Evolutionary conservation across 371 early-diverging fungal genomes (phyloP), one percentile per base, ranked within the genome.

Genomic region (Lichtheimia hyalospora): DNA sequence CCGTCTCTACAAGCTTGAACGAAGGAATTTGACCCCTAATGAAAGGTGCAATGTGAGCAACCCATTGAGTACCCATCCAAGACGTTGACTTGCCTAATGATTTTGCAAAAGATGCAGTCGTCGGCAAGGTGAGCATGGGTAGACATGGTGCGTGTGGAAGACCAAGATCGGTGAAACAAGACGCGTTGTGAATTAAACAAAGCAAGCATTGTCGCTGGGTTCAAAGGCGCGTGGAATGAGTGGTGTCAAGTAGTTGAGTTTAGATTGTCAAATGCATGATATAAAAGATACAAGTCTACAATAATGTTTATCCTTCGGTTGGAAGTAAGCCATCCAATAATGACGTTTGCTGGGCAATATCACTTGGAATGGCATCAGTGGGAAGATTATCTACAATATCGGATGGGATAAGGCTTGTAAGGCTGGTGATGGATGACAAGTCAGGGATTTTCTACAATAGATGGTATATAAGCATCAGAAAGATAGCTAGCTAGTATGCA

Each of bases 51-150:
- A 25, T 34, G 48, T 57, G 18, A 59, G 55, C 24, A 42, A n/a
- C 43, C 39, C n/a, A 23, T 24, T 13, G 34, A 12, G 18, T 13
- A 14, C 8, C 18, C 8, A 14, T 50, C 43, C 2, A 28, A 21
- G 46, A 18, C 24, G 25, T 4, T 42, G 6, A n/a, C 58, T 55
- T 70, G 66, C 81, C 85, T 78, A 66, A 93, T 83, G 66, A 96
- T 94, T 68, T 91, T 92, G 84, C 96, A 96, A 69, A 96, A 96
- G 64, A 95, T 73, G 82, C 96, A 96, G 65, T 73, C 66, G 34
- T 73, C 70, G 20, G 63, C 52, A 21, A 77, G 57, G 54, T 81
- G 76, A 3, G 61, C 43, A 50, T 46, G 56, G 3, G 44, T 42
- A 5, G 56, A 16, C 18, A 34, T 60, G 41, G 74, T 68, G 60